Percentiles rank a stretch among this genome's conserved stretches.
These are phyloP conservation scores for Eucalyptus sideroxylon DNA, from an alignment of 345 rosid genomes.

Conservation along the genomic window DNA sequence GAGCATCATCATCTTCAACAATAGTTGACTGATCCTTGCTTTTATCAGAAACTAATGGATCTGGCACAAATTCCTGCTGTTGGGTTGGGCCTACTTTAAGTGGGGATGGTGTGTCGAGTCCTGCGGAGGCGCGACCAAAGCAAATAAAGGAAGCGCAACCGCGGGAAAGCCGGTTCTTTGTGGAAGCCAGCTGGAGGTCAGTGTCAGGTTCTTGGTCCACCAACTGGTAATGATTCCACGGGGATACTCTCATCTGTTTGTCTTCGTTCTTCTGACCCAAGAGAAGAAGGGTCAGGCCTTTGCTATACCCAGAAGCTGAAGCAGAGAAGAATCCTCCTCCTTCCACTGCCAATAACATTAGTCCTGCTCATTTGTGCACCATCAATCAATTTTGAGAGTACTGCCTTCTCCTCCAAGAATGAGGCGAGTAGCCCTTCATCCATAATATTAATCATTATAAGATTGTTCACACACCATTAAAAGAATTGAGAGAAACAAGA, in stretches of 20 bases:
- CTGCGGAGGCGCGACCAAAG: conserved; percentile 87
- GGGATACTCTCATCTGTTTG: conserved; percentile 88
- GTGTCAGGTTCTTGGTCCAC: conserved; percentile 71
- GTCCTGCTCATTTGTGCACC: conserved; percentile 62
- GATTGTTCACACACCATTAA: not conserved
- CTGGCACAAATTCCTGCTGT: conserved; percentile 42
- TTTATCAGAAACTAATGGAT: conserved; percentile 30
- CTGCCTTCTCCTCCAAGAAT: conserved; percentile 1
- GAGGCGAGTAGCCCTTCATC: not conserved
- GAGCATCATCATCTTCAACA: conserved; percentile 22
- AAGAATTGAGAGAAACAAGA: not conserved
- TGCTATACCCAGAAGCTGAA: conserved; percentile 93
- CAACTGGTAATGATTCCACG: conserved; percentile 96
- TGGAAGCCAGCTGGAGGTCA: conserved; percentile 92
- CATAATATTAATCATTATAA: not conserved
- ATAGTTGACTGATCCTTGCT: conserved; percentile 18
- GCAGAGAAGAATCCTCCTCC: conserved; percentile 99
- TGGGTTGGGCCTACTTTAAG: conserved; percentile 75
- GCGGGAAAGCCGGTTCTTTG: conserved; percentile 66
- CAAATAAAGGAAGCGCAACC: conserved; percentile 84
- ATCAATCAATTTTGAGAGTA: conserved; percentile 6
- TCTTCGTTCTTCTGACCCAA: conserved; percentile 76
- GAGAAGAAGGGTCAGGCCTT: conserved; percentile 81
- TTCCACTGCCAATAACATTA: conserved; percentile 95
- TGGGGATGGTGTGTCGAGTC: conserved; percentile 56